These are phyloP conservation scores for Cyberlindnera mycetangii DNA, from an alignment of 805 yeast genomes.

Conservation along the genomic window DNA sequence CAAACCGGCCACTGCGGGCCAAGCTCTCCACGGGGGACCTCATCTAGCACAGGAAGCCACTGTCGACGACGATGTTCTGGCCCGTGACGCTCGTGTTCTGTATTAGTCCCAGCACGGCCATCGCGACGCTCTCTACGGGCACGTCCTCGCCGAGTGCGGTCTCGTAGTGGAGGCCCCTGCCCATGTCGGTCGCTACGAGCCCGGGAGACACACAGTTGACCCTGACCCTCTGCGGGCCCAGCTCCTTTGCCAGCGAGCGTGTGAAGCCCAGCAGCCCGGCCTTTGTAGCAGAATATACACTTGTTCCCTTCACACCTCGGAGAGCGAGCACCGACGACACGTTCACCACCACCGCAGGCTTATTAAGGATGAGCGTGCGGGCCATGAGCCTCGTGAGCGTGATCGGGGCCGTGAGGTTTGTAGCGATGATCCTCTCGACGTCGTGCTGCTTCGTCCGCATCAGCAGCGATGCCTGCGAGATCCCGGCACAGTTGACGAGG, in stretches of 20 bases:
- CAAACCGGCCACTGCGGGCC: constrained; percentile 2
- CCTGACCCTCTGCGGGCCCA: constrained; percentile 48
- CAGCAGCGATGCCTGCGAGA: constrained; percentile 54
- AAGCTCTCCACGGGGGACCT: constrained; percentile 11
- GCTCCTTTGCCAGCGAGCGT: constrained; percentile 54
- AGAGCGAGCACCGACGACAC: constrained; percentile 62
- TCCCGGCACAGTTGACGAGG: constrained; percentile 50
- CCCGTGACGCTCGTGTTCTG: constrained; percentile 30
- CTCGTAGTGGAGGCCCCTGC: constrained; percentile 17
- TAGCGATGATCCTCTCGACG: constrained; percentile 44
- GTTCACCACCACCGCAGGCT: constrained; percentile 46
- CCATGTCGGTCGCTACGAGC: constrained; percentile 66
- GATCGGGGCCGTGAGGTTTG: constrained; percentile 63
- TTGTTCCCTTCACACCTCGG: constrained; percentile 50
- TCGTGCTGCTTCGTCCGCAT: constrained; percentile 38
- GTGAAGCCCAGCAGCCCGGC: constrained; percentile 68
- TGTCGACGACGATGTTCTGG: constrained; percentile 30
- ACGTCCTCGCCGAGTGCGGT: constrained; percentile 22
- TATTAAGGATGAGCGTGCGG: constrained; percentile 45
- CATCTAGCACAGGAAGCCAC: constrained; percentile 26
- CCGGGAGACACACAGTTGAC: constrained; percentile 73
- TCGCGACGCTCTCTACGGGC: constrained; percentile 23
- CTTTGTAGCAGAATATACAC: constrained; percentile 68
- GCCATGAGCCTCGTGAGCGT: constrained; percentile 51
- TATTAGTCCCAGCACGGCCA: constrained; percentile 23